phyloP scores from a whole-genome alignment of 495 filamentous ascomycete genomes.

The Collariella sp. region DNA sequence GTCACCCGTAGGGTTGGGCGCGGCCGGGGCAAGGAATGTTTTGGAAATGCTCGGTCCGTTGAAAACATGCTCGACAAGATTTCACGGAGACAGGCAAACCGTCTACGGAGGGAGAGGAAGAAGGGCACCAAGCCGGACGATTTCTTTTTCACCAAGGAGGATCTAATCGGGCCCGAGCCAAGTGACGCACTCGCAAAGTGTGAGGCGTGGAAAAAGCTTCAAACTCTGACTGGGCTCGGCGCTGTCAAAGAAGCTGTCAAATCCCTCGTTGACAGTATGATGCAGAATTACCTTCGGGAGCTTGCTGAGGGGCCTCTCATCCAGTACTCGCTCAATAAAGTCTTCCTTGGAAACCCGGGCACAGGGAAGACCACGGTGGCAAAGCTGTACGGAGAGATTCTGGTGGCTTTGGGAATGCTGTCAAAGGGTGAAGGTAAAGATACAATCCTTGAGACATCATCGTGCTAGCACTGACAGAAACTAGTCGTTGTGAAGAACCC shows the following conservation, averaged over 20 bases:
- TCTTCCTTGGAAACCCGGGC: slow-evolving; percentile 62
- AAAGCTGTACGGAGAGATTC: slow-evolving; percentile 60
- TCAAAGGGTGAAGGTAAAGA: slow-evolving; percentile 53
- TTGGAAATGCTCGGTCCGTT: slow-evolving; percentile 63
- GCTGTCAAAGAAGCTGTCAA: slow-evolving; percentile 55
- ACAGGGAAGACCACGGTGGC: slow-evolving; percentile 74
- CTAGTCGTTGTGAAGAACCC: slow-evolving; percentile 59
- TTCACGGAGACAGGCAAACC: slow-evolving; percentile 47
- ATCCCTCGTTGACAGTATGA: slow-evolving; percentile 49
- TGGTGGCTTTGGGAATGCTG: slow-evolving; percentile 52
- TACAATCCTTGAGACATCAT: not conserved
- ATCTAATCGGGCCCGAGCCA: slow-evolving; percentile 62
- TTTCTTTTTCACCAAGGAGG: slow-evolving; percentile 46
- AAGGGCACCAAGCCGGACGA: slow-evolving; percentile 35
- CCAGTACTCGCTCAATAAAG: slow-evolving; percentile 55
- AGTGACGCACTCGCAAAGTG: slow-evolving; percentile 40
- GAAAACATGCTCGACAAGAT: slow-evolving; percentile 53
- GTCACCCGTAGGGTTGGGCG: slow-evolving; percentile 51
- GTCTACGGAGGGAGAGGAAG: slow-evolving; percentile 37
- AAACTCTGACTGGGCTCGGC: slow-evolving; percentile 50
- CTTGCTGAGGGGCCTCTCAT: slow-evolving; percentile 48
- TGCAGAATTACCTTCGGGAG: slow-evolving; percentile 55
- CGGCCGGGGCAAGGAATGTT: slow-evolving; percentile 56
- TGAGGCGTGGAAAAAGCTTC: slow-evolving; percentile 51
- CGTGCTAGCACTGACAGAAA: not conserved